Conservation (phyloP, 106 monocot species). For the Dioscorea dumetorum region DNA sequence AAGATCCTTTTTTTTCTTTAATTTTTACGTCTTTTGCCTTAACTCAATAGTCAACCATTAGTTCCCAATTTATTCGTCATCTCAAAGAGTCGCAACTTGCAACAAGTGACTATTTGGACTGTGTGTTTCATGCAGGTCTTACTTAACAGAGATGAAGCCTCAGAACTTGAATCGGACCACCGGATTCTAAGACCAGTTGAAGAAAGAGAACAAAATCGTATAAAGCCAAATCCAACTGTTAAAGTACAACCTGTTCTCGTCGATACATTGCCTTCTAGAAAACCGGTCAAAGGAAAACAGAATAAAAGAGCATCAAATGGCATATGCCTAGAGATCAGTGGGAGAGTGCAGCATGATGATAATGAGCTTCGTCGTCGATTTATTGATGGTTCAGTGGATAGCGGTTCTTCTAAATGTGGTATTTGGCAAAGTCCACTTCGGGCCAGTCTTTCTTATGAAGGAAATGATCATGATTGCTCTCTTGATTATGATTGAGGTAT, state of each 20-base stretch:
- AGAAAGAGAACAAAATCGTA: slow-evolving; percentile 54
- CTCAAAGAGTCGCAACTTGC: background rate
- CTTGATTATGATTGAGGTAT: slow-evolving; percentile 47
- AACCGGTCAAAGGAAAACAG: slow-evolving; percentile 28
- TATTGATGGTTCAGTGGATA: slow-evolving; percentile 6
- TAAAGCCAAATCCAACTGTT: slow-evolving; percentile 75
- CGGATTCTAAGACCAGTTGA: slow-evolving; percentile 62
- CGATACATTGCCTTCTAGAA: slow-evolving; percentile 15
- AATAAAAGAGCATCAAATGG: slow-evolving; percentile 32
- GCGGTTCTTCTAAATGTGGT: slow-evolving; percentile 2
- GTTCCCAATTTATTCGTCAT: background rate
- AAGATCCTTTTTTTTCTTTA: background rate
- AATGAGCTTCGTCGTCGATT: slow-evolving; percentile 11
- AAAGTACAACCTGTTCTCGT: slow-evolving; percentile 62
- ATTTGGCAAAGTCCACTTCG: slow-evolving; percentile 15
- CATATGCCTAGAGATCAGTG: slow-evolving; percentile 70
- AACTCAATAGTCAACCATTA: background rate
- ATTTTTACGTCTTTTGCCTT: background rate
- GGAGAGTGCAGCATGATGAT: slow-evolving; percentile 74
- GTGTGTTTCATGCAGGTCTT: slow-evolving; percentile 48
- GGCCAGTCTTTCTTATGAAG: slow-evolving; percentile 8
- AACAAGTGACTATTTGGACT: background rate
- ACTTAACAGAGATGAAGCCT: slow-evolving; percentile 53
- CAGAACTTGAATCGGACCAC: slow-evolving; percentile 38
- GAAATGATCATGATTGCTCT: slow-evolving; percentile 48